Evolutionary conservation across 2,329 filamentous ascomycete genomes (phyloP), one percentile per base, ranked within the genome.

Genomic region (Penicillium concentricum): DNA sequence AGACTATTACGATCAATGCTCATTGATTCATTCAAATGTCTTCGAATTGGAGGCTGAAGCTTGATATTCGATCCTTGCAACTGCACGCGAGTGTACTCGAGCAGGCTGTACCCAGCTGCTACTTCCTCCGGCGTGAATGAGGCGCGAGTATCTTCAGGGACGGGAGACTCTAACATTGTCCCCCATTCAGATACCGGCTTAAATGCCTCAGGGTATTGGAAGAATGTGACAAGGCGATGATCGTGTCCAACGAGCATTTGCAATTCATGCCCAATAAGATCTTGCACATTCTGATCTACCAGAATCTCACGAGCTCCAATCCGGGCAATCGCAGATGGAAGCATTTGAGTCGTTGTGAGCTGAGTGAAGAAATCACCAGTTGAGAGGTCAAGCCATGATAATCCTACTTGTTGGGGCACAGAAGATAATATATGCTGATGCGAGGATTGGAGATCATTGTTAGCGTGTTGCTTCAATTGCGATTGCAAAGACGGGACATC

Each of bases 351-450:
- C 20, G 87, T 87, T 0, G 89, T 87, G 18, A 79, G 80, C 69
- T 97, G 92, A 0, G 92, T 96, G 68, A 87, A 91, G 75, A 99
- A 99, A 67, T 93, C 90, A 15, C 94, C 94, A 3, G 94, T 99
- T 9, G 94, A 97, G 26, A 97, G 78, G 74, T 99, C 94, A 45
- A 97, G 79, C 94, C 94, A 99, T 39, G 94, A 90, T 48, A 99
- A 78, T 3, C 94, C 94, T 55, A 95, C 78, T 44, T 76, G 74
- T 51, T 81, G 73, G 30, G 70, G 67, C 6, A 70, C 62, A 22
- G 69, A 69, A 15, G 71, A 64, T 30, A 68, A 58, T 35, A 71
- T 55, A 56, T 72, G 68, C 45, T 70, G 67, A 24, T 63, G 52
- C 12, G 65, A 67, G n/a, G 61, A 60, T 34, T 64, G 48, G n/a